Base-by-base conservation (phyloP, 2,329 filamentous ascomycete genomes). In the Fusarium brachygibbosum region DNA sequence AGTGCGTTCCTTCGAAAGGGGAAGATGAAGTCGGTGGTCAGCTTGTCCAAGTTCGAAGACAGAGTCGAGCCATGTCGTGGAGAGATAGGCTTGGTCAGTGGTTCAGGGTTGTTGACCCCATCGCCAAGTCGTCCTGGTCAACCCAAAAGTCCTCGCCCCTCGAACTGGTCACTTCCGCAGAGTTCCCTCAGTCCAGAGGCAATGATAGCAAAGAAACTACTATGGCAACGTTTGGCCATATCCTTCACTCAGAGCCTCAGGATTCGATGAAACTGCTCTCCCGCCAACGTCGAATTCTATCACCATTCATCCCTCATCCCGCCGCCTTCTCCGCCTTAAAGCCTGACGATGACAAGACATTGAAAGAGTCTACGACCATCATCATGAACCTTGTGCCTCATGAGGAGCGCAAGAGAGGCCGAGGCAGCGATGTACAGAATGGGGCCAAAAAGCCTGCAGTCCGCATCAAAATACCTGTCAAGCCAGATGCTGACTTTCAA, bases 171-270 rank as follows among this genome's bases (percentile, higher is more conserved):
- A 19, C 56, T 23, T 28, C 46, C 5, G 49, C 38, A 29, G 34
- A 25, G 5, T 55, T 74, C 23, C 49, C 53, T 7, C 42, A 61
- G 6, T 59, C 58, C 34, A 34, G 45, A 2, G n/a, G 28, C 25
- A 49, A 23, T 21, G 66, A 63, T n/a, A 53, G 28, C 25, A 49
- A 23, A 21, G 66, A 63, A 17, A 53, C 70, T 8, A 81, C 82
- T 2, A 75, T 72, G 4, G 85, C 85, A 13, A 78, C 79, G 4
- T 88, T 88, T 68, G 87, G 87, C 19, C 83, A 86, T 54, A 66
- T 88, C 34, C 79, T 88, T 0, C 82, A 84, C 62, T 35, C 41
- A 11, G 44, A 55, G 8, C 28, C 38, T 14, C 35, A 48, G n/a
- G 31, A 25, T 19, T 53, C 62, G 12, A 37, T 42, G 1, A 40